Evolutionary conservation across 164 flowering plant genomes (phyloP), one percentile per base, ranked within the genome.

Genomic region (Hamamelis virginiana): DNA sequence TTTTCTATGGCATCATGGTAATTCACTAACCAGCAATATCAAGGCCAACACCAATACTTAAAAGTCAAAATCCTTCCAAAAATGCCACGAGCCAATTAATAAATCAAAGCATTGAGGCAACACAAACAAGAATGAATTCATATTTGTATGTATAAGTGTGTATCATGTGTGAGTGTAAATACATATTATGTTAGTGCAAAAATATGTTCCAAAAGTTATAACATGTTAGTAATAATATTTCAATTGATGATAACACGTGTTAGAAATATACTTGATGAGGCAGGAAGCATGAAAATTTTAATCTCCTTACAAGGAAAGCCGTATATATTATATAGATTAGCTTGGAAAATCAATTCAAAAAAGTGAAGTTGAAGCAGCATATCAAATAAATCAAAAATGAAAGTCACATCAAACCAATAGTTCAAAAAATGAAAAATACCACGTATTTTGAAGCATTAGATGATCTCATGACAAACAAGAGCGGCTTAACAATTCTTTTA

Each of bases 401-500:
- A 38, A 10, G 52, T 52, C 27, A 47, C 38, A 28, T 61, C 26
- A 45, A 46, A 62, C 44, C 18, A 64, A 41, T 41, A 8, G 9
- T 11, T 28, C 12, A 69, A 22, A 22, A 55, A 48, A 44, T 38
- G 59, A 0, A 21, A 66, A 45, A 26, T 87, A 95, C 97, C 97
- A 91, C 94, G 78, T 90, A 93, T 85, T 87, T 84, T 64, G 99
- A 93, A 66, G 90, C 81, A 67, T 27, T 46, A 26, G 92, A 91
- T 27, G 99, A 96, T 79, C 99, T 82, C 67, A 90, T 60, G 43
- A 93, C 69, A 81, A 96, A 96, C 73, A 96, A 74, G 61, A 96
- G 83, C 53, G 99, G 99, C 69, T 90, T 93, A n/a, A 89, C 95
- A 70, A 96, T 89, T 80, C 81, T 89, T 69, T 73, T 81, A 51